Evolutionary conservation across 2,329 filamentous ascomycete genomes (phyloP).

Genomic region (Davidsoniella virescens): DNA sequence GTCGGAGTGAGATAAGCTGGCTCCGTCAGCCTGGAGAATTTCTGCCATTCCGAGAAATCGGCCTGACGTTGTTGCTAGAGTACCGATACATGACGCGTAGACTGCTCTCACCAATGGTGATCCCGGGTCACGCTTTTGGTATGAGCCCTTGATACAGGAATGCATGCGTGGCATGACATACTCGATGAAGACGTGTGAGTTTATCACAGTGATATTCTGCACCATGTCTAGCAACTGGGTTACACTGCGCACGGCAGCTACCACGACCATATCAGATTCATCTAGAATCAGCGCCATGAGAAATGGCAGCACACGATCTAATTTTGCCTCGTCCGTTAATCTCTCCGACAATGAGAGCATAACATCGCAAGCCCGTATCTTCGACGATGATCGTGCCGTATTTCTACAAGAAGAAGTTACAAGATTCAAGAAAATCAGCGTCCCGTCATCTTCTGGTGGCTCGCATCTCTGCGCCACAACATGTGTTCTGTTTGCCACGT

Average conservation of each 20-base stretch:
- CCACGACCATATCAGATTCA: conserved; percentile 65
- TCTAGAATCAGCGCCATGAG: conserved; percentile 71
- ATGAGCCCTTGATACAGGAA: conserved; percentile 28
- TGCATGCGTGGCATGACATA: conserved; percentile 52
- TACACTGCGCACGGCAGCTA: conserved; percentile 70
- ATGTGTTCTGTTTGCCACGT: conserved; percentile 73
- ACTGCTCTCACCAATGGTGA: conserved; percentile 67
- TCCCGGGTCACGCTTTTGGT: conserved; percentile 25
- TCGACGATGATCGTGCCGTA: conserved; percentile 74
- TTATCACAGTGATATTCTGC: conserved; percentile 66
- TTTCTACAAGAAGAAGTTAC: conserved; percentile 80
- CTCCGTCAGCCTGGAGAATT: conserved; percentile 64
- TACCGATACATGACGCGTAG: conserved; percentile 84
- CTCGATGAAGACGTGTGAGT: conserved; percentile 52
- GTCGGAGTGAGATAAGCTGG: conserved; percentile 56
- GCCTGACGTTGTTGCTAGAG: conserved; percentile 68
- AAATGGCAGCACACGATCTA: conserved; percentile 86
- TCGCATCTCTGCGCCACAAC: conserved; percentile 43
- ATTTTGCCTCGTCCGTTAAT: conserved; percentile 84
- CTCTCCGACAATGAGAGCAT: conserved; percentile 82
- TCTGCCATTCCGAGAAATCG: conserved; percentile 84
- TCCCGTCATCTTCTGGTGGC: conserved; percentile 65
- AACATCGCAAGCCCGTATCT: conserved; percentile 77
- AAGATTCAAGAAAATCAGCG: conserved; percentile 77
- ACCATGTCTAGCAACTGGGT: conserved; percentile 81